These are phyloP conservation scores for Beauveria sp. DNA, from an alignment of 2,329 filamentous ascomycete genomes.

Conservation along the genomic window DNA sequence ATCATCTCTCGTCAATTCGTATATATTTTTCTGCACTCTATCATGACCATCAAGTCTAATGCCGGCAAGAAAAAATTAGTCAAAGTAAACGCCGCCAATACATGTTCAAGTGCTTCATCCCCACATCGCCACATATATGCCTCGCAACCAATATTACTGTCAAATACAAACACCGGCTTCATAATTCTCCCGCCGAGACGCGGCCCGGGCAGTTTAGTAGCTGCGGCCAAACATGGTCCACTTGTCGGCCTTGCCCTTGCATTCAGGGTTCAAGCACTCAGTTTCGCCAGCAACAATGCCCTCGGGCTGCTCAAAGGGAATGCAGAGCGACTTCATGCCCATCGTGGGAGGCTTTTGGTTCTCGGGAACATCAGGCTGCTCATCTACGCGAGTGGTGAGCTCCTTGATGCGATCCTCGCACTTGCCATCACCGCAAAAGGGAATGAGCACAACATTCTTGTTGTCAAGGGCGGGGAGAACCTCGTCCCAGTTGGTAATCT, in stretches of 20 bases:
- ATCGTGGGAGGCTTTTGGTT: slow-evolving; percentile 48
- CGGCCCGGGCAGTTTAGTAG: slow-evolving; percentile 35
- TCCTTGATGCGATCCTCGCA: slow-evolving; percentile 97
- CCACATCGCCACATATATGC: neutral
- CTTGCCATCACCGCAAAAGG: slow-evolving; percentile 71
- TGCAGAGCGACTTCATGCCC: slow-evolving; percentile 67
- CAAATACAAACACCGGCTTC: neutral
- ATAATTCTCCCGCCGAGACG: neutral
- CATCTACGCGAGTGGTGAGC: slow-evolving; percentile 68
- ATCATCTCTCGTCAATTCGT: slow-evolving; percentile 9
- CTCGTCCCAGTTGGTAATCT: slow-evolving; percentile 81
- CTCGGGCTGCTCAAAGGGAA: slow-evolving; percentile 73
- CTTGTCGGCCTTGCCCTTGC: slow-evolving; percentile 64
- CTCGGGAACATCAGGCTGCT: slow-evolving; percentile 45
- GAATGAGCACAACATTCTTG: slow-evolving; percentile 90
- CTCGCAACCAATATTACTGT: neutral
- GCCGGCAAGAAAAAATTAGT: slow-evolving; percentile 6
- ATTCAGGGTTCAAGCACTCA: slow-evolving; percentile 88
- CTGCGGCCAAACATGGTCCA: slow-evolving; percentile 91
- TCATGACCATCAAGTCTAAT: slow-evolving; percentile 10
- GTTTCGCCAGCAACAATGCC: slow-evolving; percentile 73
- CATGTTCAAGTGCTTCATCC: slow-evolving; percentile 4
- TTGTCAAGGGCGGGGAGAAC: slow-evolving; percentile 83
- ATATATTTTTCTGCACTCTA: slow-evolving; percentile 11
- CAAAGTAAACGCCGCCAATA: slow-evolving; percentile 10